Base-by-base conservation (phyloP, 176 grass and related monocot genomes). In the Cenchrus fungigraminus region DNA sequence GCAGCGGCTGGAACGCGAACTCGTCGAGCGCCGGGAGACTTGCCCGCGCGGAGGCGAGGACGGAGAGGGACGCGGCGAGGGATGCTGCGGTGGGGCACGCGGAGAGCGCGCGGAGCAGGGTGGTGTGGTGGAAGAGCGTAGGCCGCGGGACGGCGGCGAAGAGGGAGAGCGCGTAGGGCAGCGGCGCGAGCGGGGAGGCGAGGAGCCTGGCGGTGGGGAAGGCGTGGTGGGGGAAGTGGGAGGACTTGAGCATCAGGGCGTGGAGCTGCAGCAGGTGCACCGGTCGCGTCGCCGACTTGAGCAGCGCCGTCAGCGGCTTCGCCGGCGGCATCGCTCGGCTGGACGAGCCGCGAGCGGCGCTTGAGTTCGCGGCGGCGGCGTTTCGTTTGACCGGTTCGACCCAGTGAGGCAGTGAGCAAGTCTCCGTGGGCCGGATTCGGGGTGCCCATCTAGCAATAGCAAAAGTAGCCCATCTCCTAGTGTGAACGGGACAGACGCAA, bases 181-280 rank as follows among this genome's bases (percentile, higher is more conserved):
- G 87, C 81, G 84, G 62, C 71, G 87, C 88, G 20, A 47, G 77
- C 42, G 81, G 91, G 32, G 87, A 86, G 77, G 87, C 81, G 32
- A 92, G 77, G n/a, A 92, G 92, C 89, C 85, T 94, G 59, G 86
- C 73, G 6, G 83, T 82, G 17, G 81, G 92, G 59, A 90, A 86
- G 6, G 89, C 77, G 63, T 91, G 78, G 63, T 84, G 86, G n/a
- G 77, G 83, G 83, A 86, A 85, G 83, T 84, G 74, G 43, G 86
- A 85, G 58, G 44, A 71, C 73, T 92, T 87, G 65, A 90, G 12
- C 91, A 90, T 85, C 54, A 55, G 1, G n/a, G 91, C 87, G 65
- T 92, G 91, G 72, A 84, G 51, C 77, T 92, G 87, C 12, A 71
- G 84, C 12, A 92, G 71, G 77, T 90, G 81, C 13, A 0, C 65